Base-by-base conservation (phyloP, 164 flowering plant species). In the Malania oleifera region DNA sequence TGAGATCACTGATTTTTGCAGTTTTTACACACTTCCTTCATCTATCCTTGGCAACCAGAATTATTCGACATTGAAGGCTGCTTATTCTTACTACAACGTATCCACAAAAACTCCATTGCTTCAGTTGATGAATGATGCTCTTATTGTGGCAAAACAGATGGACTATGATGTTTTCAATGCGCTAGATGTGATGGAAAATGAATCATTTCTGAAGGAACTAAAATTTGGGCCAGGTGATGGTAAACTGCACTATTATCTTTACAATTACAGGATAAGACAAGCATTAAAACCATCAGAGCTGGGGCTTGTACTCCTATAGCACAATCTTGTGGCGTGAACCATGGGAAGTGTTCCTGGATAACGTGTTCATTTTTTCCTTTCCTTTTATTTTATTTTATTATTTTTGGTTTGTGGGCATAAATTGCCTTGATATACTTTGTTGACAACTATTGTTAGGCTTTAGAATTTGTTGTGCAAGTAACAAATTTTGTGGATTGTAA, bases 211-310 rank as follows among this genome's bases (percentile, higher is more conserved):
- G 70, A 80, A 73, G 76, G 84, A 75, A 29, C 75, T 80, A 57
- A 80, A 77, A 44, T 80, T 71, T 41, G 84, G 82, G 38, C 82
- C 80, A 2, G 84, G 84, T 26, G 84, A 77, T 56, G 84, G 84
- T 14, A 72, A 77, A 50, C 82, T 80, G 40, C 84, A 80, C 53
- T 80, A 80, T 31, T 80, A 77, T 69, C 80, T 77, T 9, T 80
- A 80, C 57, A 80, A 80, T 57, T 80, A 75, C 58, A 72, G 80
- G 28, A 48, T 80, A 39, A 70, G 63, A 27, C 67, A 58, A 8
- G 70, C 72, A 40, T 52, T 80, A 62, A 77, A 69, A 62, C 70
- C 84, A 15, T 73, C 80, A 14, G 82, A 77, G 64, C 82, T 73
- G 47, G 84, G 82, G 45, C 81, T 77, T 61, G 82, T 78, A 17